These are phyloP conservation scores for Lentinula novae-zelandiae DNA, from an alignment of 1,284 basidiomycete genomes.

Conservation along the genomic window DNA sequence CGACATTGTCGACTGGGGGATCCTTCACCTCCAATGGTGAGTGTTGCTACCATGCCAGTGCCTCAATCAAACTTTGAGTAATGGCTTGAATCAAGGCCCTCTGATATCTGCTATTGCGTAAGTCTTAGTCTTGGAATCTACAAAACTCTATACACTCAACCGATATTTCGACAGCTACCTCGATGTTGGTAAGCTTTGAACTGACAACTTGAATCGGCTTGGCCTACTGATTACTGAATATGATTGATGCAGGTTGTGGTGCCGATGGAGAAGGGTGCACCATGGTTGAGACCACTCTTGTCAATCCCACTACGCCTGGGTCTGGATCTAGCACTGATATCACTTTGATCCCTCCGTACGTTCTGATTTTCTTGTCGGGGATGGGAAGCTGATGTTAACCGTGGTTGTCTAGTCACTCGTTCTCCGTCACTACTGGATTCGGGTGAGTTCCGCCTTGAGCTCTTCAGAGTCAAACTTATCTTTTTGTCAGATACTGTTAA, in stretches of 20 bases:
- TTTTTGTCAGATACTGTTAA: too few species aligned
- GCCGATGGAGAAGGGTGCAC: conserved; percentile 17
- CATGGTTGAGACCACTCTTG: conserved; percentile 17
- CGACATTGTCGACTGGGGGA: conserved; percentile 11
- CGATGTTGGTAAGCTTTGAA: conserved; percentile 4
- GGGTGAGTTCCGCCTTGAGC: conserved; percentile 5
- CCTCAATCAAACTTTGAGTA: too few species aligned
- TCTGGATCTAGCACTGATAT: conserved; percentile 15
- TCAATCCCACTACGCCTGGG: conserved; percentile 13
- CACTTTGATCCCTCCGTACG: conserved; percentile 12
- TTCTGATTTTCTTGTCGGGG: background rate
- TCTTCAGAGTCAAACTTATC: background rate
- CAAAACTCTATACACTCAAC: background rate
- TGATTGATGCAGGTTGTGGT: background rate
- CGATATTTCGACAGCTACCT: conserved; percentile 2
- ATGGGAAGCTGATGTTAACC: background rate
- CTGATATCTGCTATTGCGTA: conserved; percentile 10
- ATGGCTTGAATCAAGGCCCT: background rate
- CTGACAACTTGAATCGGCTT: too few species aligned
- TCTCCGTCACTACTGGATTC: conserved; percentile 12
- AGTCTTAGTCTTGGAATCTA: background rate
- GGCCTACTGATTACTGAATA: too few species aligned
- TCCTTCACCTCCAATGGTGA: conserved; percentile 8
- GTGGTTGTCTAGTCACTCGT: conserved; percentile 3
- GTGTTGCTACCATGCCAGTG: too few species aligned